Evolutionary conservation across 169 alveolate species (phyloP), one percentile per base, ranked within the genome.

Genomic region (Perkinsus olseni): DNA sequence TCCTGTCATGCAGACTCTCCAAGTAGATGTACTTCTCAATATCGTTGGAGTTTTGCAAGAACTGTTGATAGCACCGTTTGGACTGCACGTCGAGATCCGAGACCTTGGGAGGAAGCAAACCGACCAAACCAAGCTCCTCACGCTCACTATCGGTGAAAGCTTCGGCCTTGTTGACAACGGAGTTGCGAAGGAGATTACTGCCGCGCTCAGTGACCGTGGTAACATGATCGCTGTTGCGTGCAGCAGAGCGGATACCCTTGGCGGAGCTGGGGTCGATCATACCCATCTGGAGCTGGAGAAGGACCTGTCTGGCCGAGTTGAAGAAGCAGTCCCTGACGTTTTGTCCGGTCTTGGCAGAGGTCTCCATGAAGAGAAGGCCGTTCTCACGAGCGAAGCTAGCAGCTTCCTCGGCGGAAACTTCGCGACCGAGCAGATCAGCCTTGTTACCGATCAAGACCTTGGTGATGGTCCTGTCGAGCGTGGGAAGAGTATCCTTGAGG

Each of bases 311-410:
- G 48, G 93, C 95, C 98, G 91, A 97, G 96, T 94, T 96, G 96
- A 37, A 96, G 96, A 91, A 97, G 96, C 74, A 97, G 93, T 91
- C 96, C 98, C 95, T 97, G 98, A 98, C 98, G 94, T 97, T 97
- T 91, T 94, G 96, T 62, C 98, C 98, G 92, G 97, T 98, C 95
- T 97, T 98, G 17, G 99, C 99, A 34, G 98, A 96, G 20, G 99
- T 97, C 93, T 98, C 99, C 95, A 97, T 96, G 94, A 96, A 97
- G 91, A 97, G 93, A 34, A 97, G 96, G 39, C 97, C 97, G 93
- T 97, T 97, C 51, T 97, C 98, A 91, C 95, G 96, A 20, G 99
- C 99, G 93, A 97, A 97, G 31, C 96, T 93, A 17, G 62, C 62
- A 17, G 62, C 62, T 45, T 45, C 62, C 62, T 45, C 62, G 17